Percentiles rank a stretch among this genome's conserved stretches.
Conservation (phyloP, 768 basidiomycete species). For the Lentinula raphanica region DNA sequence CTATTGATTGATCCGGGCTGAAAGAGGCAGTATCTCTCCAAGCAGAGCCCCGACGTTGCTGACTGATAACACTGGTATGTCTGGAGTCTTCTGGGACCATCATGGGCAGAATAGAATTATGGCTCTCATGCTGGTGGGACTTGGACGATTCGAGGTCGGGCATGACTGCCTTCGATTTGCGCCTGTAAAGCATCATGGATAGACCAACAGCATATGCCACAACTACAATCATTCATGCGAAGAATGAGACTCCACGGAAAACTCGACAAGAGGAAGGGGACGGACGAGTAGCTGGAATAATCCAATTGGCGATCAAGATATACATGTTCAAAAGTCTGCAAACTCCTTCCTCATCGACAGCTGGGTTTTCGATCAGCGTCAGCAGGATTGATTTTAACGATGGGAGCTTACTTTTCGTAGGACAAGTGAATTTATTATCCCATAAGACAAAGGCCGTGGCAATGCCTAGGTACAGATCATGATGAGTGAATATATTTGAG, state of each 20-base stretch:
- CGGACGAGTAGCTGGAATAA: slow-evolving; percentile 48
- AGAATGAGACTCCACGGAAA: slow-evolving; percentile 6
- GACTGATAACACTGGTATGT: neutral
- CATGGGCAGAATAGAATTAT: slow-evolving; percentile 13
- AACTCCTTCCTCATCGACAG: slow-evolving; percentile 33
- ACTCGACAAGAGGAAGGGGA: slow-evolving; percentile 8
- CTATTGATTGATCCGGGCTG: neutral
- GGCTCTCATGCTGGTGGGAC: neutral
- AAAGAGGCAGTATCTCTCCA: neutral
- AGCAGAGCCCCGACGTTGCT: neutral
- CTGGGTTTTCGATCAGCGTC: slow-evolving; percentile 16
- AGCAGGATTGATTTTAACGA: neutral
- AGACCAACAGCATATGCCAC: slow-evolving; percentile 38
- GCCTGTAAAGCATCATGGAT: slow-evolving; percentile 25
- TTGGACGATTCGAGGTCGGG: slow-evolving; percentile 2
- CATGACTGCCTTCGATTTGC: neutral
- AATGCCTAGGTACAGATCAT: slow-evolving; percentile 25
- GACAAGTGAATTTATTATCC: slow-evolving; percentile 39
- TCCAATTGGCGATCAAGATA: slow-evolving; percentile 48
- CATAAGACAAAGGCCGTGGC: slow-evolving; percentile 39
- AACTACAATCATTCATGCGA: slow-evolving; percentile 18
- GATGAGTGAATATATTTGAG: neutral
- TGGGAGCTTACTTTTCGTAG: slow-evolving; percentile 29
- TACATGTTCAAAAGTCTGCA: slow-evolving; percentile 46
- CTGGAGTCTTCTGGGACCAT: neutral